These are phyloP conservation scores for Camellia oleifera DNA, from an alignment of 179 eudicot species.

Conservation along the genomic window DNA sequence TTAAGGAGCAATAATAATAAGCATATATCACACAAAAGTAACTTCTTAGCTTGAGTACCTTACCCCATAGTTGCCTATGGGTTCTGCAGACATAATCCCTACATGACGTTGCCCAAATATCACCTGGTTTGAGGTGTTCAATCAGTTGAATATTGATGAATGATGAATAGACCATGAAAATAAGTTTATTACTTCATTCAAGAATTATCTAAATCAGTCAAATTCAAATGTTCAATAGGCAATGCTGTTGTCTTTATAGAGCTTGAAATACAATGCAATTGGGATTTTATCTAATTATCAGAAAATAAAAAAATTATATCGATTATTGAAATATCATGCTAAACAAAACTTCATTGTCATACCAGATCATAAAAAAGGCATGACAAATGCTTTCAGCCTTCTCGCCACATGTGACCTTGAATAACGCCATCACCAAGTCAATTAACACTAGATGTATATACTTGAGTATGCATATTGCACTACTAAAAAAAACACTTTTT, in stretches of 20 bases:
- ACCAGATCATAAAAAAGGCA: background rate
- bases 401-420: too few species aligned
- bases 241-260: too few species aligned
- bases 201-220: background rate
- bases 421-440: too few species aligned
- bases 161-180: background rate
- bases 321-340: background rate
- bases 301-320: background rate
- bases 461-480: too few species aligned
- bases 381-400: too few species aligned
- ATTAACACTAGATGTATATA: too few species aligned
- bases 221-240: too few species aligned
- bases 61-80: conserved; percentile 95
- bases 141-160: background rate
- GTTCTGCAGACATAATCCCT: conserved; percentile 97
- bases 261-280: too few species aligned
- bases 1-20: background rate
- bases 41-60: conserved; percentile 49
- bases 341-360: background rate
- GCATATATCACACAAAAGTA: background rate
- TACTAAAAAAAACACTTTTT: too few species aligned
- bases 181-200: background rate
- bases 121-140: conserved; percentile 40
- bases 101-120: conserved; percentile 84
- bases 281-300: background rate